Evolutionary conservation across 441 rosid species (phyloP).

Genomic region (Euphorbia corollata): DNA sequence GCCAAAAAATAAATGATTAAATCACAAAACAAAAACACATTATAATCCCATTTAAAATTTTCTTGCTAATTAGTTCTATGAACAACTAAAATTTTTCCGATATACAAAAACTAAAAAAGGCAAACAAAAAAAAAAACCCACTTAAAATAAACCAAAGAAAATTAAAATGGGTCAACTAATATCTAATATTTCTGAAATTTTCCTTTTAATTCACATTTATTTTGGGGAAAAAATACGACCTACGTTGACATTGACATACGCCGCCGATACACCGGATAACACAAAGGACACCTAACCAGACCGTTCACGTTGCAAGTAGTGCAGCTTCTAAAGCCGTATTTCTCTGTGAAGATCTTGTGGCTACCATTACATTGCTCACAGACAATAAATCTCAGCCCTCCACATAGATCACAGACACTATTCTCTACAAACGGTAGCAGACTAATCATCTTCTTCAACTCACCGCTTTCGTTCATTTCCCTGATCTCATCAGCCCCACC

Average conservation of each 20-base stretch:
- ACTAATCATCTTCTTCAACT: slow-evolving; percentile 36
- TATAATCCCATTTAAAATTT: neutral
- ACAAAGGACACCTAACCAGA: slow-evolving; percentile 41
- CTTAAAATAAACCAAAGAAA: neutral
- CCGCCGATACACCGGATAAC: slow-evolving; percentile 27
- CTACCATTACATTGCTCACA: slow-evolving; percentile 61
- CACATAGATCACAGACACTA: slow-evolving; percentile 35
- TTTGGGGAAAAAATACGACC: no score
- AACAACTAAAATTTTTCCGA: neutral
- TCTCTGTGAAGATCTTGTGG: slow-evolving; percentile 48
- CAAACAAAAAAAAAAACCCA: neutral
- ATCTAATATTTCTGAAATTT: neutral
- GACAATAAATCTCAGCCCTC: slow-evolving; percentile 48
- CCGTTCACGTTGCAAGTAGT: slow-evolving; percentile 48
- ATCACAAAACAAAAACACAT: no score
- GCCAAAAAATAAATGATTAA: no score
- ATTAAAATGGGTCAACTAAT: neutral
- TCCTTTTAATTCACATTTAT: neutral
- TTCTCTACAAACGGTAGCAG: slow-evolving; percentile 23
- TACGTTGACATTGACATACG: slow-evolving; percentile 9
- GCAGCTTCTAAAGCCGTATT: slow-evolving; percentile 43
- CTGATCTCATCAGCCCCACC: slow-evolving; percentile 57
- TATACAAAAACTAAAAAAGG: neutral
- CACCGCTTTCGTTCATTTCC: slow-evolving; percentile 45
- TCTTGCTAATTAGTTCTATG: neutral